A percentile compares a stretch with the other conserved stretches of the same genome.
Evolutionary conservation across 192 early-diverging fungal genomes (phyloP).

Genomic region (Umbelopsis sp.): DNA sequence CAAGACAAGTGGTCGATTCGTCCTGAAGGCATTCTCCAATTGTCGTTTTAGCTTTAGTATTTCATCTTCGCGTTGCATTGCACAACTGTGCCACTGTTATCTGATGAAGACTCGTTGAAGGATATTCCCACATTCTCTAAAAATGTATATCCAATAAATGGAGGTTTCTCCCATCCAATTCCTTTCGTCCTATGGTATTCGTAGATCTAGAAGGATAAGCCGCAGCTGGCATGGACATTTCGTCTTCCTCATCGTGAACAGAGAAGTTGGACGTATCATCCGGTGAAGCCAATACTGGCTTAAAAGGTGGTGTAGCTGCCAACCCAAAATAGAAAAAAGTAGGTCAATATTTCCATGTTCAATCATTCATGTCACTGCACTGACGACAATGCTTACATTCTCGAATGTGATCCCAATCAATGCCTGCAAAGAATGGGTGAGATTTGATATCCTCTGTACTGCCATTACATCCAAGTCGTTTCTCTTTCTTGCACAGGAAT

Average conservation of each 20-base stretch:
- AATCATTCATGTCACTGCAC: too few species aligned
- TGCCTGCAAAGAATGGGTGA: slow-evolving; percentile 67
- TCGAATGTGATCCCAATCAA: slow-evolving; percentile 64
- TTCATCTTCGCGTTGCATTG: not conserved
- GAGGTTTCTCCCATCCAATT: slow-evolving; percentile 78
- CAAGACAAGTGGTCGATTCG: not conserved
- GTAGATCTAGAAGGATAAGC: slow-evolving; percentile 38
- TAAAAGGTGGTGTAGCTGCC: slow-evolving; percentile 72
- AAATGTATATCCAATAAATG: slow-evolving; percentile 89
- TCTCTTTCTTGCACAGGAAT: slow-evolving; percentile 71
- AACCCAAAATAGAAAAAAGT: too few species aligned
- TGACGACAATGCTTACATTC: slow-evolving; percentile 26
- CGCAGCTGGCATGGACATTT: slow-evolving; percentile 45
- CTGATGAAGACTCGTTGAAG: not conserved
- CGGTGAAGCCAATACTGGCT: slow-evolving; percentile 82
- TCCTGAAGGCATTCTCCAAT: not conserved
- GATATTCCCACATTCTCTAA: slow-evolving; percentile 37
- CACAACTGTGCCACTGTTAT: too few species aligned
- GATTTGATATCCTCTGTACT: slow-evolving; percentile 57
- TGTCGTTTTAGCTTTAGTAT: slow-evolving; percentile 10
- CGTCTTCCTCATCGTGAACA: slow-evolving; percentile 73
- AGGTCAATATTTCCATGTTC: too few species aligned
- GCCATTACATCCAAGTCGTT: slow-evolving; percentile 67
- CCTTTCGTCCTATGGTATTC: slow-evolving; percentile 53
- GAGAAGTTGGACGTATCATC: slow-evolving; percentile 92